Conservation (phyloP, 768 basidiomycete species). For the Boletus reticulatus region DNA sequence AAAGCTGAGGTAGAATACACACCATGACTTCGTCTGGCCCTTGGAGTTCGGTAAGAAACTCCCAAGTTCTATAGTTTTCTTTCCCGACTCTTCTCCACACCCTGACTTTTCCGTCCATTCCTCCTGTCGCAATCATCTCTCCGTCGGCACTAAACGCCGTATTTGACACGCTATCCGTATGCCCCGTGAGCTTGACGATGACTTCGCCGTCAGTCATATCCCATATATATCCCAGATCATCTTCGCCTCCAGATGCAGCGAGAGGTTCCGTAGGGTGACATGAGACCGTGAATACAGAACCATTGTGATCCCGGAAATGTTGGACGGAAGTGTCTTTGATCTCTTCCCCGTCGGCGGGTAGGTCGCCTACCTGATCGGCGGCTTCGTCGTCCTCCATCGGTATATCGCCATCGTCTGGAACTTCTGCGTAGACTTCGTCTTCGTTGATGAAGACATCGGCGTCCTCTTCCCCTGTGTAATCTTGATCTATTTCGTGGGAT, state of each 20-base stretch:
- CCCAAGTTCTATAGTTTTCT: constrained; percentile 79
- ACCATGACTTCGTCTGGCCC: constrained; percentile 97
- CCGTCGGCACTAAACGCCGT: constrained; percentile 85
- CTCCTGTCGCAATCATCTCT: constrained; percentile 91
- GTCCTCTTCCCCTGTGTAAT: constrained; percentile 40
- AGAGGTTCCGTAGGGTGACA: constrained; percentile 80
- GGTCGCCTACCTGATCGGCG: constrained; percentile 45
- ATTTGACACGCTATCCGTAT: constrained; percentile 85
- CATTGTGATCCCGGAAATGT: constrained; percentile 62
- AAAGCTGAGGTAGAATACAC: constrained; percentile 27
- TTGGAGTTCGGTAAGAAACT: constrained; percentile 89
- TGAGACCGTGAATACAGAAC: constrained; percentile 83
- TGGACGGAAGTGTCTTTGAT: constrained; percentile 66
- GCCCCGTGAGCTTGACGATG: constrained; percentile 84
- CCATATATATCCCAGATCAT: constrained; percentile 94
- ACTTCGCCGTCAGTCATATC: constrained; percentile 77
- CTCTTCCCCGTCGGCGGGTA: constrained; percentile 37
- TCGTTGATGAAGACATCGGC: constrained; percentile 61
- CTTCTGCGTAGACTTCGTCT: constrained; percentile 64
- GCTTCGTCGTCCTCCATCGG: constrained; percentile 71
- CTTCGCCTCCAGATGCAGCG: constrained; percentile 92
- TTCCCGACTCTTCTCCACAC: constrained; percentile 86
- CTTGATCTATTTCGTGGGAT: constrained; percentile 37
- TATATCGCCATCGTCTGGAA: constrained; percentile 61
- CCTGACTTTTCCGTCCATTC: constrained; percentile 95